Evolutionary conservation across 176 grass and related monocot genomes (phyloP).

Genomic region (Cenchrus fungigraminus): DNA sequence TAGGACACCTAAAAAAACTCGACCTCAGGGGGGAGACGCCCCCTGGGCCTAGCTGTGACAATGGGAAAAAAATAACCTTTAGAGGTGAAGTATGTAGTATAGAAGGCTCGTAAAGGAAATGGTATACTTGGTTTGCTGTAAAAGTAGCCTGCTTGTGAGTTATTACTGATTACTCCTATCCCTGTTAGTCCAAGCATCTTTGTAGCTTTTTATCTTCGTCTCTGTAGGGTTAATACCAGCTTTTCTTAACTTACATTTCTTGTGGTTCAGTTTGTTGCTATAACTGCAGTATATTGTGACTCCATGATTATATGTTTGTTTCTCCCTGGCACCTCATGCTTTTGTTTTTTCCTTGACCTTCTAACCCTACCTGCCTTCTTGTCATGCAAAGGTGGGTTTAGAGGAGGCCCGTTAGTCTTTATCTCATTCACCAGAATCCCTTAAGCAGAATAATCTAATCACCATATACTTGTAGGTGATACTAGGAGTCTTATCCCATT

Average conservation of each 20-base stretch:
- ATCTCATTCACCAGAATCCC: not conserved
- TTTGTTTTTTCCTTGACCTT: not conserved
- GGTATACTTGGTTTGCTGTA: conserved; percentile 4
- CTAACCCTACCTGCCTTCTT: not conserved
- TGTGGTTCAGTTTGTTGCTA: not conserved
- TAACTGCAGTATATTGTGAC: not conserved
- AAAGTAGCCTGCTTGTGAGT: not conserved
- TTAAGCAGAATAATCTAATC: not conserved
- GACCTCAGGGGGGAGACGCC: too few species aligned
- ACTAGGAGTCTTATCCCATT: not conserved
- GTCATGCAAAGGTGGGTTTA: not conserved
- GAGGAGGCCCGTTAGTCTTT: not conserved
- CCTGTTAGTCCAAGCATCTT: not conserved
- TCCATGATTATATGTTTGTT: not conserved
- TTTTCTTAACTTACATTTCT: not conserved
- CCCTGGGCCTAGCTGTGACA: not conserved
- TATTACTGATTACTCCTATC: not conserved
- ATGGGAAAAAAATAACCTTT: not conserved
- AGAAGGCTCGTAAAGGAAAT: conserved; percentile 1
- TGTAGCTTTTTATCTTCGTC: not conserved
- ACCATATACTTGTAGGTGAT: not conserved
- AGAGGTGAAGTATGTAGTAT: conserved; percentile 1
- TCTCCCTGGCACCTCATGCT: not conserved
- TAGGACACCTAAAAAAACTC: too few species aligned
- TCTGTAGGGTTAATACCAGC: not conserved